Evolutionary conservation across 164 flowering plant genomes (phyloP), one percentile per base, ranked within the genome.

Genomic region (Chimonanthus praecox): DNA sequence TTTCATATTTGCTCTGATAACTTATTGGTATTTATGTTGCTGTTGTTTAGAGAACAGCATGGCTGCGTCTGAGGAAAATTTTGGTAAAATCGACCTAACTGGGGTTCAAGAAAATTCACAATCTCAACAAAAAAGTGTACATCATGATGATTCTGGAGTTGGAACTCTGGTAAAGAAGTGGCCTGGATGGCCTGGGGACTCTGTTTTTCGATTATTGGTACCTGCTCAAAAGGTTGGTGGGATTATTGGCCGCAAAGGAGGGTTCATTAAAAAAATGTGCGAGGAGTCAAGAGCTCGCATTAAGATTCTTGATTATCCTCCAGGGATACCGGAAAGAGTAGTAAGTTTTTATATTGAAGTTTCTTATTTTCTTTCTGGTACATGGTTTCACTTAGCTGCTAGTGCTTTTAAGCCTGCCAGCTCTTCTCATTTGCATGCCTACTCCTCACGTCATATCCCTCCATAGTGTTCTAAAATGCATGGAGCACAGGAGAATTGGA

Each of bases 171-270:
- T 86, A 67, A 92, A 89, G 73, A 88, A 72, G 79, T 95, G 99
- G 99, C 97, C 98, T 49, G 99, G 99, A 68, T 95, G 99, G 99
- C 98, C 99, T 63, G 99, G 99, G 58, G 97, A 95, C 79, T 89
- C 82, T 82, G 94, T 95, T 58, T 92, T 92, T 76, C 80, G 99
- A 64, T 83, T 95, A 86, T 80, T 95, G 85, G 94, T 95, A 76
- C 98, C 99, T 78, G 87, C 86, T 0, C 96, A 89, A 50, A 95
- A 93, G 77, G 98, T 95, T 75, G 99, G 99, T n/a, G 84, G 94
- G 77, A 89, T 95, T 46, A 95, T 95, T 79, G 99, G 99, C 13
- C 97, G 98, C 63, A 95, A 92, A 73, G 99, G 99, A 21, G 99
- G 93, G 81, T 88, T 87, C 73, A 90, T 95, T 46, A 95, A 92